Base-by-base conservation (phyloP, 2,329 filamentous ascomycete genomes). In the Neonectria faginata region DNA sequence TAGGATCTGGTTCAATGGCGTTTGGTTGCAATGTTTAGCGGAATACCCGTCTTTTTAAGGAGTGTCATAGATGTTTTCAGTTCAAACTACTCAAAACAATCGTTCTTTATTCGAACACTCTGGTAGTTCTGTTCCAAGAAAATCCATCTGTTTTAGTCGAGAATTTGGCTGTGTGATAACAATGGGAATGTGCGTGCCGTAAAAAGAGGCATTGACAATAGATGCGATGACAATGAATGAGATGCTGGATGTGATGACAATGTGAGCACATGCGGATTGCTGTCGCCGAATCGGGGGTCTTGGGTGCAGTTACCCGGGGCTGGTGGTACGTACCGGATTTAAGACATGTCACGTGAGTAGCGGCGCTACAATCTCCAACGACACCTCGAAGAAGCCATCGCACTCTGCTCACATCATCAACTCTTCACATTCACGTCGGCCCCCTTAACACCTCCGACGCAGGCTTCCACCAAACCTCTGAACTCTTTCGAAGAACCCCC, bases 21-120 rank as follows among this genome's bases (percentile, higher is more conserved):
- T 64, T 64, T 63, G 39, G 50, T 54, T 66, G 36, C 36, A 47
- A 47, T 36, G 25, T 67, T 59, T 62, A 62, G 55, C 63, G 62
- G 63, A 71, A 73, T 73, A 73, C 71, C 71, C 70, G 48, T 60
- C 47, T 29, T 54, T 41, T 55, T 55, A 57, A 47, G 64, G 55
- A 61, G 47, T 64, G 53, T 31, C 45, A 33, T 63, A 36, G 47
- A 51, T 57, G 47, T 58, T 59, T 55, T 64, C 52, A 56, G 57
- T 48, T 53, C 57, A 55, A 61, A 51, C 29, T 39, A 63, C 31
- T 16, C 25, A 33, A 20, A 41, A 42, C 53, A 52, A 36, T 44
- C 42, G 31, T 33, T 47, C 22, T 14, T 58, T 7, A 3, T 42
- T 42, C 39, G 12, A 18, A 5, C 18, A 10, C 16, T 11, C 3